phyloP scores from a whole-genome alignment of 208 protist species.

The Phytomonas francai region DNA sequence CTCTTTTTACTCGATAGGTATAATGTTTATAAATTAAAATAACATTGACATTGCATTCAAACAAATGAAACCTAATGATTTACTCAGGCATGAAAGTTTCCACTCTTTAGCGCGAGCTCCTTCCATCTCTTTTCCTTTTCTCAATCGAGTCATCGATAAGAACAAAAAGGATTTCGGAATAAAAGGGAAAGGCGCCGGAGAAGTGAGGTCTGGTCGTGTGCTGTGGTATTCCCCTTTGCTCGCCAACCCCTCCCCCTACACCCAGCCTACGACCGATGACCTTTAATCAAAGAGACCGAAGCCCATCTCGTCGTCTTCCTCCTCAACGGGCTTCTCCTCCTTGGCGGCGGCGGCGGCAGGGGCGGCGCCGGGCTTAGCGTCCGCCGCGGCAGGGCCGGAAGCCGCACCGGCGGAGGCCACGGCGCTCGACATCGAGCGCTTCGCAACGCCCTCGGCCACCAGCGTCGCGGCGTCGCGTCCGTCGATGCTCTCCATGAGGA shows the following conservation, averaged over 20 bases:
- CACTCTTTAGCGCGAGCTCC: background rate
- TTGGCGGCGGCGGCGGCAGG: conserved; percentile 29
- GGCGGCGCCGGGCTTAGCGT: conserved; percentile 25
- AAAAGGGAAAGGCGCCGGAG: background rate
- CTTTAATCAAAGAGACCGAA: conserved; percentile 87
- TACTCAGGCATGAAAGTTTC: conserved; percentile 4
- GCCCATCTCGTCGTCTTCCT: conserved; percentile 87
- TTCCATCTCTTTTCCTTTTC: conserved; percentile 14
- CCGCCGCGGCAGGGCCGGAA: conserved; percentile 25
- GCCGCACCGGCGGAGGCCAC: conserved; percentile 27
- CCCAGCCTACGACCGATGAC: background rate
- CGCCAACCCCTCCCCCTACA: background rate
- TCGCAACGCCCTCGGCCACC: conserved; percentile 64
- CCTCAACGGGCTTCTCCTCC: conserved; percentile 69
- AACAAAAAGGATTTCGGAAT: background rate
- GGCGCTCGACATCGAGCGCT: conserved; percentile 51
- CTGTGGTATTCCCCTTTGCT: background rate
- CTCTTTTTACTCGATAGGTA: background rate
- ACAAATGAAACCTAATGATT: conserved; percentile 14
- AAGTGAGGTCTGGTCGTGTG: background rate
- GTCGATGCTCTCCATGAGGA: conserved; percentile 70
- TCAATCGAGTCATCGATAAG: background rate
- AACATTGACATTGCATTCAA: background rate
- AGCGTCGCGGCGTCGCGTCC: conserved; percentile 72
- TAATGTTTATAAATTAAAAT: conserved; percentile 8